Evolutionary conservation across 495 filamentous ascomycete species (phyloP), one percentile per base, ranked within the genome.

Genomic region (Neurospora tetrasperma): DNA sequence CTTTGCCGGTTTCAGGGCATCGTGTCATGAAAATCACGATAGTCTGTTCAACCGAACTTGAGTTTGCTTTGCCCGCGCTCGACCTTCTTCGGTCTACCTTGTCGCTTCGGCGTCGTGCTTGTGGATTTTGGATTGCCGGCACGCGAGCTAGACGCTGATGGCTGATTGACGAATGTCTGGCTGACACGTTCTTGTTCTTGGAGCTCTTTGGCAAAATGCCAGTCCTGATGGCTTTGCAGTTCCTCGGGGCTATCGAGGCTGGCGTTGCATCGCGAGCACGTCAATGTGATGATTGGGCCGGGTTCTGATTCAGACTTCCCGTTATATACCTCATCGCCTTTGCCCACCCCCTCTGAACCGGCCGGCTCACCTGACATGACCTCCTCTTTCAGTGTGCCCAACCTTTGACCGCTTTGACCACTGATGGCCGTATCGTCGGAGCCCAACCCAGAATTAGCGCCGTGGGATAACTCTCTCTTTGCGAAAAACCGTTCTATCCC

Each of bases 201-300:
- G 39, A 98, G 86, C 76, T 93, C 90, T 84, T 92, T 94, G 48
- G 96, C 96, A 81, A 97, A 93, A 83, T 99, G 96, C 92, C 94
- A 99, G 79, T 99, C 96, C 48, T 92, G 86, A 78, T 99, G 96
- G 83, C 92, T 94, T 70, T 89, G 86, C 77, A 89, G 84, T 42
- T 89, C 86, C 74, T 83, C 78, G n/a, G 83, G 79, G 12, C 82
- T 83, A 42, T 82, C 84, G 31, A 96, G 77, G 42, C 80, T 74
- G 74, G 85, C 84, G 70, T 85, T 85, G 82, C 96, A 98, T 66
- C 87, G 88, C 70, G 82, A 75, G 80, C 95, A 98, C 73, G 82
- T 81, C 80, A 88, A 89, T 16, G 83, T 79, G 27, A 81, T 84
- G 59, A 83, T 81, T 73, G 81, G 78, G 69, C 76, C 74, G 71